Base-by-base conservation (phyloP, 2,329 filamentous ascomycete species). In the Fusarium papillatum region DNA sequence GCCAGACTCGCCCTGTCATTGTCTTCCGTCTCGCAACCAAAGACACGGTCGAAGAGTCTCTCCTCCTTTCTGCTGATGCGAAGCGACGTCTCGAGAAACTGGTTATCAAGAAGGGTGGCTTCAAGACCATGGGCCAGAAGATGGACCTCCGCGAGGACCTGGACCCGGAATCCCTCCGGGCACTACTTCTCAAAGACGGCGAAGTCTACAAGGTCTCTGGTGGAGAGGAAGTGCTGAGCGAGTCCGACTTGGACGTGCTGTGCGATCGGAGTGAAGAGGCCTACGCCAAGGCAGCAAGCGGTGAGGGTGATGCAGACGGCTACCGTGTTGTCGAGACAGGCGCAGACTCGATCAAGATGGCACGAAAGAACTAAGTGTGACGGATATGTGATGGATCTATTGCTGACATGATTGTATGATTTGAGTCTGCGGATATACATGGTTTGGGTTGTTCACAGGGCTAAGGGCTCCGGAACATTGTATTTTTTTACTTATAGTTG, bases 21-120 rank as follows among this genome's bases (percentile, higher is more conserved):
- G 94, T 99, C 1, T 99, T 97, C 83, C 93, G 97, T 2, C 92
- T 99, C 39, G 96, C 97, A 0, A 99, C 97, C 0, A 95, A 96
- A 79, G 95, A 94, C 11, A 98, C 97, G 0, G 95, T 99, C 0
- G 97, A 99, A 82, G 95, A 98, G 80, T 93, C 92, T 8, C 88
- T 98, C 0, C 90, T 98, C 0, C 90, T 95, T 79, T 95, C 94
- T 39, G 97, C 97, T 0, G 95, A 98, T 79, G 95, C 94, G 1
- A 99, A 99, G 84, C 93, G 97, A 0, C 90, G 96, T 2, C 89
- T 99, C 0, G 97, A 99, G 82, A 98, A 98, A 81, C 88, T 99
- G 0, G 95, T 99, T 9, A 99, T 99, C 80, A 94, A 96, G 72
- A 98, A 98, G 82, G 96, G 96, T 3, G 93, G 94, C 7, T 96